Conservation (phyloP, 1,284 basidiomycete genomes). For the Nidula niveotomentosa region DNA sequence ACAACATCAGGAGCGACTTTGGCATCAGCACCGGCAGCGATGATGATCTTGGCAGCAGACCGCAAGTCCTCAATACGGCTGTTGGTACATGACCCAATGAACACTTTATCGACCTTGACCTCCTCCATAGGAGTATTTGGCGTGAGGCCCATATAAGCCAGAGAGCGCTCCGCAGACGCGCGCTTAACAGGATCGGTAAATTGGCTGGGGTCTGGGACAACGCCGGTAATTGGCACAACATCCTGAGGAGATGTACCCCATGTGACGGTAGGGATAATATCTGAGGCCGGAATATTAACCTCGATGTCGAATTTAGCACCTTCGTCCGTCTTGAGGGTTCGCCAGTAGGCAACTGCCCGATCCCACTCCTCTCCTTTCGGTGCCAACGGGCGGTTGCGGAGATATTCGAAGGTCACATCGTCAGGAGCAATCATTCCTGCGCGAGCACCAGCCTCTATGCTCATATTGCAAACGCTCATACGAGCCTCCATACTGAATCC, state of each 20-base stretch:
- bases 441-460: constrained; percentile 94
- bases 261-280: constrained; percentile 93
- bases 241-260: constrained; percentile 98
- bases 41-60: constrained; percentile 82
- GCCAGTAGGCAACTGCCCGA: constrained; percentile 87
- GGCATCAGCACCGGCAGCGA: constrained; percentile 75
- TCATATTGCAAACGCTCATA: constrained; percentile 99
- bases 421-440: constrained; percentile 97
- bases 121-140: constrained; percentile 86
- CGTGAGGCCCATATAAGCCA: constrained; percentile 91
- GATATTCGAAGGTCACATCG: constrained; percentile 88
- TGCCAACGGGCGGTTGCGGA: constrained; percentile 83
- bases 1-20: constrained; percentile 80
- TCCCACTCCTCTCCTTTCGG: constrained; percentile 93
- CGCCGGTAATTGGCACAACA: constrained; percentile 84
- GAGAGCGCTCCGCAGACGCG: constrained; percentile 76
- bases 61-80: constrained; percentile 95
- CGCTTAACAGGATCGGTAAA: constrained; percentile 70
- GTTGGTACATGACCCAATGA: constrained; percentile 98
- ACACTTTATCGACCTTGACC: constrained; percentile 89
- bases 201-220: constrained; percentile 78
- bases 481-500: constrained; percentile 93
- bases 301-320: constrained; percentile 91
- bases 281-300: constrained; percentile 82
- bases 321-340: constrained; percentile 81